phyloP scores from a whole-genome alignment of 1,284 basidiomycete species.

The Ceratorhiza oryzae-sativae region DNA sequence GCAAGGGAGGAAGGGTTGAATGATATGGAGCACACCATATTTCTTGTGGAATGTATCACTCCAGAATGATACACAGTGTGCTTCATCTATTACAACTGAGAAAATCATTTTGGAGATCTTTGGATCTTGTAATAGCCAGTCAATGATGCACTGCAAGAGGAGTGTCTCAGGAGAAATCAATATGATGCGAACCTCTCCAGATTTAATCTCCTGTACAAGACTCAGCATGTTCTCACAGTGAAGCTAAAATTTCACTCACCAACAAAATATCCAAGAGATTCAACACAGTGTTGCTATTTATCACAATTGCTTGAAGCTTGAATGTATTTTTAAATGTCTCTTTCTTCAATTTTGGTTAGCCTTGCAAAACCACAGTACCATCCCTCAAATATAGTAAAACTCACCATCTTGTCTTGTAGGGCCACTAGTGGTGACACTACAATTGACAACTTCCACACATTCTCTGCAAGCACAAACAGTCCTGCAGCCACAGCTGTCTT shows the following conservation, averaged over 20 bases:
- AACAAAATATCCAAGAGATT: constrained; percentile 45
- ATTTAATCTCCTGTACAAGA: constrained; percentile 48
- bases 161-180: constrained; percentile 55
- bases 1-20: constrained; percentile 51
- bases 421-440: constrained; percentile 53
- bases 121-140: constrained; percentile 49
- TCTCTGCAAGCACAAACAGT: constrained; percentile 47
- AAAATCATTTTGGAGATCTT: constrained; percentile 47
- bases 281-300: constrained; percentile 51
- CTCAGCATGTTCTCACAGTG: not conserved
- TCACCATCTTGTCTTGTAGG: constrained; percentile 52
- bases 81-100: constrained; percentile 54
- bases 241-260: constrained; percentile 40
- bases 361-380: not conserved
- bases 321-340: constrained; percentile 49
- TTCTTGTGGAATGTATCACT: constrained; percentile 54
- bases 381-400: not conserved
- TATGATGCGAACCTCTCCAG: constrained; percentile 51
- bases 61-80: constrained; percentile 56
- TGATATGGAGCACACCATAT: constrained; percentile 51
- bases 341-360: not conserved
- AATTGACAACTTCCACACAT: constrained; percentile 48
- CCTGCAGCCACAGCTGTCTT: constrained; percentile 52
- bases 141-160: constrained; percentile 50
- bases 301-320: constrained; percentile 48